Conservation (phyloP, 1,284 basidiomycete species). For the Mycena citricolor region DNA sequence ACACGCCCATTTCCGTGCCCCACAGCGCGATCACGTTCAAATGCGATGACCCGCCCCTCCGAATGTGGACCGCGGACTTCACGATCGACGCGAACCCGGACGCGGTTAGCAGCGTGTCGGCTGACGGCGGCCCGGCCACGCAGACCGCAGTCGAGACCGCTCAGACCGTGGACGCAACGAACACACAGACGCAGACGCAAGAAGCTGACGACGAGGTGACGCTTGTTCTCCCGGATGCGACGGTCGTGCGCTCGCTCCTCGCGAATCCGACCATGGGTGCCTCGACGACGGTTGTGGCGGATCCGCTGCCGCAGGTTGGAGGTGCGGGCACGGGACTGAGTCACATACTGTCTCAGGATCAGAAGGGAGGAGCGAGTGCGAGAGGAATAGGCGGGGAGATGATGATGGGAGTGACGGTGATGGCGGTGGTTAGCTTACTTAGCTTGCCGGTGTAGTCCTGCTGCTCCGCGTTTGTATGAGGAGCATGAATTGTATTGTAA, state of each 20-base stretch:
- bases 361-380: too few relatives aligned
- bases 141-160: too few relatives aligned
- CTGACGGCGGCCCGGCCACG: too few relatives aligned
- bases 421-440: too few relatives aligned
- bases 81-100: slow-evolving; percentile 26
- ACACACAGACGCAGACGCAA: not conserved
- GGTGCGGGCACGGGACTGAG: slow-evolving; percentile 25
- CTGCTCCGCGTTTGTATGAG: too few relatives aligned
- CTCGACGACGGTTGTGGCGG: slow-evolving; percentile 20
- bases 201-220: too few relatives aligned
- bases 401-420: too few relatives aligned
- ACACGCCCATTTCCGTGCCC: not conserved
- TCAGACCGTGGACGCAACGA: too few relatives aligned
- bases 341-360: slow-evolving; percentile 9
- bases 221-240: slow-evolving; percentile 27
- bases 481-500: too few relatives aligned
- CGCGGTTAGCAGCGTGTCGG: too few relatives aligned
- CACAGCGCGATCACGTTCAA: slow-evolving; percentile 36
- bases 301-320: slow-evolving; percentile 22
- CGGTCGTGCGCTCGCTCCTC: slow-evolving; percentile 23
- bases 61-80: slow-evolving; percentile 41
- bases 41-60: slow-evolving; percentile 23
- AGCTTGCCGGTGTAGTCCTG: too few relatives aligned
- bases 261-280: slow-evolving; percentile 21
- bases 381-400: too few relatives aligned